Conservation (phyloP, 352 stramenopile genomes). For the Globisporangium ultimum region DNA sequence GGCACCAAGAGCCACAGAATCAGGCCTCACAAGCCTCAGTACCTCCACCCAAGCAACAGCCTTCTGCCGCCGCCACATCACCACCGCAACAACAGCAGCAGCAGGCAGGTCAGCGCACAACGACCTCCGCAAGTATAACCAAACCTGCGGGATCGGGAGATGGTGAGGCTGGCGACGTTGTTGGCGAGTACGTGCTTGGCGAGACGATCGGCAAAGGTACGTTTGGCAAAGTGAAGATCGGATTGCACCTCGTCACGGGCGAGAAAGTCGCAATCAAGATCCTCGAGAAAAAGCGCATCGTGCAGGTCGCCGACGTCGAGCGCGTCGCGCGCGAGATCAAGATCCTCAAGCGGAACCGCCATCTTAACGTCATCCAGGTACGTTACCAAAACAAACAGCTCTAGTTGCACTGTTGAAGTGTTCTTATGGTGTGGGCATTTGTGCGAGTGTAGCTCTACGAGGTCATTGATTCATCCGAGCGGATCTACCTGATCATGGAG, state of each 20-base stretch:
- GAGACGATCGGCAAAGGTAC: conserved; percentile 92
- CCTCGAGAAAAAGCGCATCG: conserved; percentile 90
- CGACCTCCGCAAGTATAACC: not conserved
- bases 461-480: conserved; percentile 80
- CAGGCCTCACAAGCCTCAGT: not conserved
- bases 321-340: conserved; percentile 92
- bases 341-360: conserved; percentile 90
- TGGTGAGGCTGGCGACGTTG: conserved; percentile 30
- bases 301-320: conserved; percentile 85
- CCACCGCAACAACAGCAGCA: no score
- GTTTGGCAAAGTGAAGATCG: conserved; percentile 92
- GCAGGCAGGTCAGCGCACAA: not conserved
- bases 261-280: conserved; percentile 93
- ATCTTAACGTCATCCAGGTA: conserved; percentile 89
- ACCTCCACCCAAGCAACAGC: no score
- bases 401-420: no score
- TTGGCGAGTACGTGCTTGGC: conserved; percentile 89
- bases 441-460: conserved; percentile 76
- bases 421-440: no score
- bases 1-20: conserved; percentile 6
- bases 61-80: no score
- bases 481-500: conserved; percentile 94
- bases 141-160: not conserved
- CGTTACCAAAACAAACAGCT: not conserved
- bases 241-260: conserved; percentile 83